Conservation (phyloP, 306 rosid genomes). For the Begonia peltatifolia region DNA sequence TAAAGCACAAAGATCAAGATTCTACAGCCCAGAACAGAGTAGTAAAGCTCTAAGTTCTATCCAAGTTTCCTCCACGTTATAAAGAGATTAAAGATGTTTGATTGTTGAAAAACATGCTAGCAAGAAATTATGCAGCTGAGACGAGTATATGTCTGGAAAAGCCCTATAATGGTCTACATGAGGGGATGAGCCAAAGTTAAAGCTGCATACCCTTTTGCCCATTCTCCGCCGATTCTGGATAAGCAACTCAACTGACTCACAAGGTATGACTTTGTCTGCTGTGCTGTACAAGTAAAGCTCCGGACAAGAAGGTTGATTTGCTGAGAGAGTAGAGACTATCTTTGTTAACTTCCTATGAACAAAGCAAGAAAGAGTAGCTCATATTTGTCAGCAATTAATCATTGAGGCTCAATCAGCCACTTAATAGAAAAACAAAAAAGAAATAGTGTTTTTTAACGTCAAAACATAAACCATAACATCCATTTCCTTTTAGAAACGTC, state of each 20-base stretch:
- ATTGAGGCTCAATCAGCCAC: not conserved
- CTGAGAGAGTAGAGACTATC: conserved; percentile 28
- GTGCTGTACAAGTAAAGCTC: conserved; percentile 90
- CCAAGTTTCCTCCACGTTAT: too few species aligned
- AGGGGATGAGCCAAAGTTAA: conserved; percentile 57
- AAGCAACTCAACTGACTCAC: conserved; percentile 43
- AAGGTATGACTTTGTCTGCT: conserved; percentile 69
- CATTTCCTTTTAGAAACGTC: too few species aligned
- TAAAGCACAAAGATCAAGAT: too few species aligned
- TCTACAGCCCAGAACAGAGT: too few species aligned
- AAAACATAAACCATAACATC: too few species aligned
- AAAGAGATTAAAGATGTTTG: conserved; percentile 7
- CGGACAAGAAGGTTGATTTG: conserved; percentile 47
- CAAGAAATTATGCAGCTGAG: conserved; percentile 38
- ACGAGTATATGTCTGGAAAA: conserved; percentile 49
- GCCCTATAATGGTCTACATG: conserved; percentile 84
- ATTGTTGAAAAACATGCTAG: conserved; percentile 26
- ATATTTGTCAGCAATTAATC: conserved; percentile 1
- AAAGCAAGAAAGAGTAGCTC: conserved; percentile 7
- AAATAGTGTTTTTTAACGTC: too few species aligned
- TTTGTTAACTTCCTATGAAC: conserved; percentile 53
- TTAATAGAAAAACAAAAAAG: too few species aligned
- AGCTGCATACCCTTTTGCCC: conserved; percentile 45
- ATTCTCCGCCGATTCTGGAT: conserved; percentile 51
- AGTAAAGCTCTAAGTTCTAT: too few species aligned